Evolutionary conservation across 805 yeast species (phyloP), one percentile per base, ranked within the genome.

Genomic region (Lachancea kluyveri): DNA sequence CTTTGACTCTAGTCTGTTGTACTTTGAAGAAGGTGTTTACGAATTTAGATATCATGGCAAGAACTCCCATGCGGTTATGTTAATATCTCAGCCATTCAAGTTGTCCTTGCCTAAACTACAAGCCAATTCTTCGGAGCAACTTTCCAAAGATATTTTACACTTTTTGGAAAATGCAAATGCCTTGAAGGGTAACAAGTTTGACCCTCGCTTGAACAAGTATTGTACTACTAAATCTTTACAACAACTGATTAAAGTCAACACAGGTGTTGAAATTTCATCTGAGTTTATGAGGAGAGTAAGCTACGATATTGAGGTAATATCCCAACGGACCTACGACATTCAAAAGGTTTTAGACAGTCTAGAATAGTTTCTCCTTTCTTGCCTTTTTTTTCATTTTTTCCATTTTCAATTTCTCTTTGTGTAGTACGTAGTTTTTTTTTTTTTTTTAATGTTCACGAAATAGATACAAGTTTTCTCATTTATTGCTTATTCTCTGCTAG

Each of bases 11-110:
- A 63, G 65, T 4, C 58, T 68, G 29, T 57, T 79, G 25, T 67
- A 66, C 45, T 79, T 78, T 73, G 79, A 77, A 43, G 74, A 70
- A 24, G 94, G 94, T 0, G 63, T 72, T 20, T 83, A 75, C 56
- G 90, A 83, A 56, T 67, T 83, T 42, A 67, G 94, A 51, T 79
- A 79, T 46, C 92, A 83, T 49, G 64, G 70, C 31, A 69, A 67
- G 29, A 76, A 73, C 15, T 70, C 75, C 28, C 94, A 83, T 50
- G 78, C 74, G 36, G 94, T 82, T n/a, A 63, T 75, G 15, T 65
- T 67, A 39, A 68, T 76, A 19, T 74, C 87, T 0, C 66, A 64
- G 36, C 84, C 87, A 12, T 79, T 83, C 52, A 81, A 78, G 51
- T 62, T 83, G 26, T 63, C 59, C 20, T 49, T 64, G 17, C 66